Percentiles rank a stretch among this genome's conserved stretches.
phyloP scores from a whole-genome alignment of 2,329 filamentous ascomycete species.

The Clarireedia paspali region DNA sequence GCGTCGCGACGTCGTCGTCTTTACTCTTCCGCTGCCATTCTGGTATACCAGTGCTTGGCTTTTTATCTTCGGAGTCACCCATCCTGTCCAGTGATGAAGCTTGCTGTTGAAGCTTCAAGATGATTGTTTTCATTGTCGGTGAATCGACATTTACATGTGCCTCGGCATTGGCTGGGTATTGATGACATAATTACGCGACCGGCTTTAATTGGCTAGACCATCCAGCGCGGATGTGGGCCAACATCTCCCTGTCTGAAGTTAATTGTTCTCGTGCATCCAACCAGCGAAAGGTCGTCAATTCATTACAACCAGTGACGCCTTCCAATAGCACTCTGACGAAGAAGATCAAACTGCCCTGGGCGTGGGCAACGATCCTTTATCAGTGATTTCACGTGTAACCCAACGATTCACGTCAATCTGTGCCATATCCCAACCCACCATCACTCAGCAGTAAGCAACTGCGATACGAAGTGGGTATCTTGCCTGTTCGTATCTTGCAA shows the following conservation, averaged over 20 bases:
- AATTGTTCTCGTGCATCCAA: too few relatives aligned
- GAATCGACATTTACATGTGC: slow-evolving; percentile 6
- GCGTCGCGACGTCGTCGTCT: neutral
- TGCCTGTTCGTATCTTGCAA: neutral
- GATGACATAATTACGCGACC: slow-evolving; percentile 15
- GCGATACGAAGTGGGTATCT: slow-evolving; percentile 1
- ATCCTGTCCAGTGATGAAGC: slow-evolving; percentile 13
- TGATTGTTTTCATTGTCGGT: slow-evolving; percentile 1
- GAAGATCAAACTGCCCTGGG: neutral
- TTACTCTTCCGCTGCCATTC: slow-evolving; percentile 21
- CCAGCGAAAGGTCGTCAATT: neutral
- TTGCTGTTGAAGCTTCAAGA: neutral
- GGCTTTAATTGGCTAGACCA: neutral
- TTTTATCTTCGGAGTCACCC: slow-evolving; percentile 21
- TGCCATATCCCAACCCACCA: slow-evolving; percentile 5
- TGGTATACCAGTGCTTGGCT: slow-evolving; percentile 17
- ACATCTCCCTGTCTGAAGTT: neutral
- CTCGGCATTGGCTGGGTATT: slow-evolving; percentile 1
- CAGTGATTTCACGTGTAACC: neutral
- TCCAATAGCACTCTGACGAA: neutral
- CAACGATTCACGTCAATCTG: neutral
- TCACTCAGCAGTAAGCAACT: neutral
- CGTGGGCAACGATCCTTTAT: neutral
- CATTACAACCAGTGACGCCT: neutral
- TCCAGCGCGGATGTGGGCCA: neutral